Evolutionary conservation across 228 moss, liverwort and hornwort genomes (phyloP).

Genomic region (Sphagnum magellanicum): DNA sequence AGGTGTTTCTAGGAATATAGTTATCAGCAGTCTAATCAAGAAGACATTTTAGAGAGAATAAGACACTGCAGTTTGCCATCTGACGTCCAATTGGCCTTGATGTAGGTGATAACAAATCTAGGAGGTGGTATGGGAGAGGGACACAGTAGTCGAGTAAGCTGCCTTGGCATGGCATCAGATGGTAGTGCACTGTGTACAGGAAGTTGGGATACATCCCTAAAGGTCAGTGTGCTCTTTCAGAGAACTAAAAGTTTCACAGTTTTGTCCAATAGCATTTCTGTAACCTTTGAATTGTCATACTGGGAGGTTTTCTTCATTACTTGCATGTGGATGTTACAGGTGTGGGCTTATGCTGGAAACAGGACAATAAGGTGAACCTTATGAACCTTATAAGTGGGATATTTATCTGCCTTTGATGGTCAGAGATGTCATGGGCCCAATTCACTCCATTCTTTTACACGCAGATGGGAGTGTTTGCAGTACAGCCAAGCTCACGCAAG

Average conservation of each 20-base stretch:
- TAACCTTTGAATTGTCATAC: not conserved
- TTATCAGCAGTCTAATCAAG: too few relatives aligned
- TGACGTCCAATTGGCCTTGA: not conserved
- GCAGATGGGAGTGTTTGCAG: too few relatives aligned
- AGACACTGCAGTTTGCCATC: not conserved
- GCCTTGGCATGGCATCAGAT: constrained; percentile 73
- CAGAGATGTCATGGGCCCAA: too few relatives aligned
- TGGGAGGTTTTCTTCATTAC: not conserved
- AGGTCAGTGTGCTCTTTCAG: constrained; percentile 37
- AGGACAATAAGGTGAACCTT: not conserved
- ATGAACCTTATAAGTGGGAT: too few relatives aligned
- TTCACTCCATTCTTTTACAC: too few relatives aligned
- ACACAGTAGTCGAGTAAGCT: constrained; percentile 85
- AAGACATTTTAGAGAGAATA: too few relatives aligned
- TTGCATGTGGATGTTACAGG: not conserved
- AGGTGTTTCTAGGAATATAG: not conserved
- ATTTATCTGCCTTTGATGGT: too few relatives aligned
- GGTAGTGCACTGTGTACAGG: constrained; percentile 99
- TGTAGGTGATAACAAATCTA: constrained; percentile 78
- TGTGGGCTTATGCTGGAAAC: not conserved
- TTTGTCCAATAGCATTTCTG: not conserved
- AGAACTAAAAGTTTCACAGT: not conserved
- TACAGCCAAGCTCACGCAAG: too few relatives aligned
- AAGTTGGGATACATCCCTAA: constrained; percentile 90
- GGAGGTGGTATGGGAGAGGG: constrained; percentile 49